These are phyloP conservation scores for Luzula sylvatica DNA, from an alignment of 176 grass and related monocot genomes.

Conservation along the genomic window DNA sequence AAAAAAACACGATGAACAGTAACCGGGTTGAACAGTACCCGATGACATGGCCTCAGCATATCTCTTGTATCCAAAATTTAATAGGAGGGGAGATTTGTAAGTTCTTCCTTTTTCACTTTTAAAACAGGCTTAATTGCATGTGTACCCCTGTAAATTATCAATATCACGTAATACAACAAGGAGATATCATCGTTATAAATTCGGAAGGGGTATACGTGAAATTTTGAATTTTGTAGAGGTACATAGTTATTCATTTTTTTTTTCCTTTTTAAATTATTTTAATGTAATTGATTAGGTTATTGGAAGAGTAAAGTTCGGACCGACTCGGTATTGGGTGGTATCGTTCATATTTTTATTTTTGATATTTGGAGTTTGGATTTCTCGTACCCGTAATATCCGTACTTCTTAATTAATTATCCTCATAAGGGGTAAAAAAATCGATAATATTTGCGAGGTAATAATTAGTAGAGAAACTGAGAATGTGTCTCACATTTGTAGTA, in stretches of 20 bases:
- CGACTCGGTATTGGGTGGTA: constrained; percentile 57
- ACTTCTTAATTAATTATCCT: constrained; percentile 22
- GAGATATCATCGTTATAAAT: no score
- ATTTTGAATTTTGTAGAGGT: no score
- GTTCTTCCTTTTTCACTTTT: constrained; percentile 9
- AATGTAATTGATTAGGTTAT: constrained; percentile 31
- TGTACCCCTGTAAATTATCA: no score
- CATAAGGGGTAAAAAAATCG: no score
- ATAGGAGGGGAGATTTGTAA: constrained; percentile 99
- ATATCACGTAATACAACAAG: no score
- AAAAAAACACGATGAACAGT: no score
- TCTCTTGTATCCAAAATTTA: no score
- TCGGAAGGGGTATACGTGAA: no score
- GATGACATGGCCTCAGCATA: constrained; percentile 66
- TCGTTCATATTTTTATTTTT: constrained; percentile 84
- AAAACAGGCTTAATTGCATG: not conserved
- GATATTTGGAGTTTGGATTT: constrained; percentile 76
- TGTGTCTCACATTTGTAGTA: not conserved
- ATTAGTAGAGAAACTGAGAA: no score
- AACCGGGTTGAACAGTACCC: no score
- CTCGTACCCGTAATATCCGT: constrained; percentile 46
- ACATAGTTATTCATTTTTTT: no score
- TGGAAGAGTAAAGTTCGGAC: constrained; percentile 62
- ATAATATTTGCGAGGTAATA: no score
- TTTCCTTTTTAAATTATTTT: not conserved